These are phyloP conservation scores for Phytophthora ohioensis DNA, from an alignment of 352 stramenopile genomes.

Conservation along the genomic window DNA sequence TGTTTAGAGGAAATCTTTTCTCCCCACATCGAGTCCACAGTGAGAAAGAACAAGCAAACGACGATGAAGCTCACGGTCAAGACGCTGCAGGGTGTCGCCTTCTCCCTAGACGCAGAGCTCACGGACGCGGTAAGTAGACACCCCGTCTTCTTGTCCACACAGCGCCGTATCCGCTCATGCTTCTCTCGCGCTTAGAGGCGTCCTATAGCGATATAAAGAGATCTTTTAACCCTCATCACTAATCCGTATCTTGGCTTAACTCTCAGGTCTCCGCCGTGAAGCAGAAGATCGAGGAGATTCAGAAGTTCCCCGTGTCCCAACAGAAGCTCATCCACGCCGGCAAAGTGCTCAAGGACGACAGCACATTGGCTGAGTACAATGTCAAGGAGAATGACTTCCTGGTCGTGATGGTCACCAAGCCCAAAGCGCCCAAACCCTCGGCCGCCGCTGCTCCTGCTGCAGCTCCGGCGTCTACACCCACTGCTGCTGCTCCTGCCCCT, in stretches of 20 bases:
- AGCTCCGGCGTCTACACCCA: constrained; percentile 42
- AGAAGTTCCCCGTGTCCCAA: constrained; percentile 74
- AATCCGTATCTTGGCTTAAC: constrained; percentile 13
- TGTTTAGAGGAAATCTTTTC: constrained; percentile 18
- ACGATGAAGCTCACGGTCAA: constrained; percentile 91
- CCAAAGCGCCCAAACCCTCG: constrained; percentile 67
- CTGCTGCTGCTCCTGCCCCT: constrained; percentile 25
- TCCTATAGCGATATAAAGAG: constrained; percentile 1
- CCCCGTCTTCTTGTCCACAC: not conserved
- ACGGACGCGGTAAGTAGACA: constrained; percentile 66
- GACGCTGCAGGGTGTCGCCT: constrained; percentile 87
- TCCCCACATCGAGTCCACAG: not conserved
- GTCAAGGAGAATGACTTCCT: constrained; percentile 91
- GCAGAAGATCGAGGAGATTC: constrained; percentile 78
- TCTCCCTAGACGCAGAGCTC: constrained; percentile 75
- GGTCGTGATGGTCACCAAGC: constrained; percentile 91
- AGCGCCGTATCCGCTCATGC: not conserved
- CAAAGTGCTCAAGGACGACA: constrained; percentile 91
- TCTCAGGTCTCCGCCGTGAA: constrained; percentile 82
- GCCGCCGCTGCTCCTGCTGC: constrained; percentile 45
- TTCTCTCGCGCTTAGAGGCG: not conserved
- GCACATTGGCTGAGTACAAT: constrained; percentile 80
- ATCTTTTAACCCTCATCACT: constrained; percentile 1
- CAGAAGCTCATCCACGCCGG: constrained; percentile 91
- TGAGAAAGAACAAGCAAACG: constrained; percentile 23